phyloP scores from a whole-genome alignment of 1,139 yeast species.

The Hyphopichia pseudoburtonii region DNA sequence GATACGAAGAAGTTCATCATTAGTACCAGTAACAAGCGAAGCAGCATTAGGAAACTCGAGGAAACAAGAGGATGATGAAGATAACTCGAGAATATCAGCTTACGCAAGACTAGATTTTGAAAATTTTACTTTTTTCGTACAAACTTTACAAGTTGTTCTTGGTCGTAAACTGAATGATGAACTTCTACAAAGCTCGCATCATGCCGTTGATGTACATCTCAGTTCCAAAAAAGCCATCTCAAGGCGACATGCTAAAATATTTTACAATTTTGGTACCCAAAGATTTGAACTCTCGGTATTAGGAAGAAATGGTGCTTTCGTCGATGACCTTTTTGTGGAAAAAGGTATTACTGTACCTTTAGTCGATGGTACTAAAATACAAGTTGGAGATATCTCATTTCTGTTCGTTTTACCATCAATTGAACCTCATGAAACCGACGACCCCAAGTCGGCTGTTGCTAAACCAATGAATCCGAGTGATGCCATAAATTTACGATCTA shows the following conservation, averaged over 20 bases:
- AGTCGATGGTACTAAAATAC: slow-evolving; percentile 77
- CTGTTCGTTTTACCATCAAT: slow-evolving; percentile 73
- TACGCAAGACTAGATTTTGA: slow-evolving; percentile 94
- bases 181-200: slow-evolving; percentile 43
- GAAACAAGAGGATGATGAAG: slow-evolving; percentile 20
- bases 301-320: slow-evolving; percentile 96
- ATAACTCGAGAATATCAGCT: slow-evolving; percentile 68
- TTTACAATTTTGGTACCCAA: slow-evolving; percentile 93
- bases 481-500: slow-evolving; percentile 52
- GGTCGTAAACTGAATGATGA: slow-evolving; percentile 87
- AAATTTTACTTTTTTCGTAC: slow-evolving; percentile 90
- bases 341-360: slow-evolving; percentile 88
- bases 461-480: slow-evolving; percentile 53
- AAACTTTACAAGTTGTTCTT: slow-evolving; percentile 86
- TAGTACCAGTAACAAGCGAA: slow-evolving; percentile 23
- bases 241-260: slow-evolving; percentile 89
- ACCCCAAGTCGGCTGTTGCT: slow-evolving; percentile 14
- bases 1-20: slow-evolving; percentile 13
- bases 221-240: slow-evolving; percentile 92
- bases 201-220: slow-evolving; percentile 85
- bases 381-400: slow-evolving; percentile 90
- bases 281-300: slow-evolving; percentile 84
- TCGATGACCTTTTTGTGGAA: slow-evolving; percentile 83
- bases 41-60: slow-evolving; percentile 18
- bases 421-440: slow-evolving; percentile 30